Evolutionary conservation across 169 alveolate species (phyloP).

Genomic region (Condylostoma magnum): DNA sequence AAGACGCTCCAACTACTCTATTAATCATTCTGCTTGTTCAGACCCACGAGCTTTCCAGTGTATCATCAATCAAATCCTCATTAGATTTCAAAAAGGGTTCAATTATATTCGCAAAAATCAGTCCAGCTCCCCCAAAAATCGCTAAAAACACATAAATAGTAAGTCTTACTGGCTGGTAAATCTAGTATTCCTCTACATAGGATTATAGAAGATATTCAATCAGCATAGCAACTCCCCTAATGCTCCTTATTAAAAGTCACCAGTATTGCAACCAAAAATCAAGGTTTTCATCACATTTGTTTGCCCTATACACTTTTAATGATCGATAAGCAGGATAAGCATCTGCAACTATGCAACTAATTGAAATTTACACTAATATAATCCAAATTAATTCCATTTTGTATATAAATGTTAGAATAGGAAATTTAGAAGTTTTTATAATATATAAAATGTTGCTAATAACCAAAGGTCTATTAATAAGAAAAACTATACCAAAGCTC

Average conservation of each 20-base stretch:
- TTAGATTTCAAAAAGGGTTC: not conserved
- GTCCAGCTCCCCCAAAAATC: conserved; percentile 1
- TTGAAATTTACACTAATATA: conserved; percentile 1
- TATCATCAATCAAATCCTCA: conserved; percentile 2
- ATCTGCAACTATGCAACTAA: conserved; percentile 11
- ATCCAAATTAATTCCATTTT: too few species aligned
- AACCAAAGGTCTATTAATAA: too few species aligned
- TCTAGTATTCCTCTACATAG: not conserved
- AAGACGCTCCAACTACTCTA: too few species aligned
- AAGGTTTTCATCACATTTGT: not conserved
- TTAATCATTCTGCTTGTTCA: too few species aligned
- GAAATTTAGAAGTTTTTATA: too few species aligned
- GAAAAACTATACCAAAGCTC: too few species aligned
- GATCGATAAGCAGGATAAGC: conserved; percentile 18
- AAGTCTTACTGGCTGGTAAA: not conserved
- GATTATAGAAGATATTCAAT: not conserved
- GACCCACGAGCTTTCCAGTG: not conserved
- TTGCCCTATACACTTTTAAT: conserved; percentile 5
- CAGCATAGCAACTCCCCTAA: not conserved
- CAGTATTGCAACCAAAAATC: conserved; percentile 15
- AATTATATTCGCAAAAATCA: not conserved
- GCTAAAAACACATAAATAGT: not conserved
- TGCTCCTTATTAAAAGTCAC: too few species aligned
- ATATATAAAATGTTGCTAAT: too few species aligned
- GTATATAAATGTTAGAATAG: too few species aligned